Conservation (phyloP, 2,329 filamentous ascomycete genomes). For the Karstenula rhodostoma region DNA sequence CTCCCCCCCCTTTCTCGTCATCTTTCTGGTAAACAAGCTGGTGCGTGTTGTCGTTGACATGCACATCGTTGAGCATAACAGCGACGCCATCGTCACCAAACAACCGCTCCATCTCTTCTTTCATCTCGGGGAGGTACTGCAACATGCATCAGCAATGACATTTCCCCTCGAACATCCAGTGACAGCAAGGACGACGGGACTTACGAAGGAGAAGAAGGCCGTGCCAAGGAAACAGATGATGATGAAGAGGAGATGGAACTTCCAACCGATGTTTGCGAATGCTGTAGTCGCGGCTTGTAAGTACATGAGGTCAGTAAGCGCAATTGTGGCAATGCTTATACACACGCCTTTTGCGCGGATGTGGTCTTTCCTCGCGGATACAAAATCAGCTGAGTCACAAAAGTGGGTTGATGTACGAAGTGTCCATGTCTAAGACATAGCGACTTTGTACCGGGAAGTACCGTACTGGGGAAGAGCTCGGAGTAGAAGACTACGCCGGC, state of each 20-base stretch:
- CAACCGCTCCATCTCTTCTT: not conserved
- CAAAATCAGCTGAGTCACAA: no score
- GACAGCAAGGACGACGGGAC: not conserved
- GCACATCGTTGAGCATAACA: not conserved
- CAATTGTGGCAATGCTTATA: conserved; percentile 31
- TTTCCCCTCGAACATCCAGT: not conserved
- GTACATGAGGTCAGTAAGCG: conserved; percentile 50
- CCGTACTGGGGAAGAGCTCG: conserved; percentile 23
- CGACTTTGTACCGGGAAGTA: not conserved
- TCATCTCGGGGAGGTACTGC: not conserved
- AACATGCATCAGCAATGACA: not conserved
- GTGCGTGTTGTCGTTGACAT: not conserved
- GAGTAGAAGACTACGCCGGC: conserved; percentile 30
- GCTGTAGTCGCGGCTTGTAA: conserved; percentile 41
- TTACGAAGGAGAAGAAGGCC: not conserved
- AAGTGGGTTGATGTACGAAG: no score
- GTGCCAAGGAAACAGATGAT: conserved; percentile 20
- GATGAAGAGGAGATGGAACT: conserved; percentile 42
- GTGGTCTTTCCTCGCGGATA: no score
- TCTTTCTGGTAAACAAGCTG: not conserved
- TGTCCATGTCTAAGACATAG: no score
- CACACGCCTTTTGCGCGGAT: conserved; percentile 36
- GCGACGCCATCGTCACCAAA: no score
- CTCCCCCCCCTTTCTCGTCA: not conserved
- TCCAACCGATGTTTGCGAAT: conserved; percentile 43